Percentiles rank a stretch among this genome's conserved stretches.
phyloP scores from a whole-genome alignment of 1,139 yeast genomes.

The Geotrichum reessii region DNA sequence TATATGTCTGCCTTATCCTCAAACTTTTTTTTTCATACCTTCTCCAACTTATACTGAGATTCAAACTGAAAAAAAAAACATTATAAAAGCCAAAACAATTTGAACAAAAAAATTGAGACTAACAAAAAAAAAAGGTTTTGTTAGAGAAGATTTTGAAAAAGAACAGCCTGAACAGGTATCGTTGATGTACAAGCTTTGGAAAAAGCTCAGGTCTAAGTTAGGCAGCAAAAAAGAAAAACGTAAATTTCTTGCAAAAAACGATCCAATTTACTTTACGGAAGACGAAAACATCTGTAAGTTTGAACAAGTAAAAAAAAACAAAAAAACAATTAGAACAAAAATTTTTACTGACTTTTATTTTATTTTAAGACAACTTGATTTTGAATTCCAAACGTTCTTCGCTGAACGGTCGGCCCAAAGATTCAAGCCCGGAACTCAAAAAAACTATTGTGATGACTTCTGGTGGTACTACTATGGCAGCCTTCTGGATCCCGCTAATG shows the following conservation, averaged over 20 bases:
- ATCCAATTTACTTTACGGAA: neutral
- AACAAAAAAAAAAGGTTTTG: neutral
- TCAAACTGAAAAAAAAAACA: neutral
- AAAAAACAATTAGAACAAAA: no score
- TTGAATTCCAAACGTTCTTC: neutral
- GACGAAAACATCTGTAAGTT: neutral
- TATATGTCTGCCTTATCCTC: neutral
- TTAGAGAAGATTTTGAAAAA: neutral
- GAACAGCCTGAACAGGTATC: neutral
- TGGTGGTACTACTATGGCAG: conserved; percentile 15
- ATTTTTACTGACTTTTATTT: neutral
- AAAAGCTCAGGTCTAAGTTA: conserved; percentile 6
- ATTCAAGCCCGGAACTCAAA: neutral
- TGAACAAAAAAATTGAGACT: no score
- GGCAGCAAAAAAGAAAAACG: neutral
- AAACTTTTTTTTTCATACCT: neutral
- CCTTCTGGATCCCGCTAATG: conserved; percentile 18
- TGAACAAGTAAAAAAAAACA: no score
- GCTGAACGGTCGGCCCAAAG: neutral
- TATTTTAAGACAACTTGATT: neutral
- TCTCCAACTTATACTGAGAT: neutral
- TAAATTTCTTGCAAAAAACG: neutral
- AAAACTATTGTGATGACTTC: conserved; percentile 7
- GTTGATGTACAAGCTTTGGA: conserved; percentile 7
- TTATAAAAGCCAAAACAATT: no score